phyloP scores from a whole-genome alignment of 352 stramenopile species.

The Vaucheria bursata region DNA sequence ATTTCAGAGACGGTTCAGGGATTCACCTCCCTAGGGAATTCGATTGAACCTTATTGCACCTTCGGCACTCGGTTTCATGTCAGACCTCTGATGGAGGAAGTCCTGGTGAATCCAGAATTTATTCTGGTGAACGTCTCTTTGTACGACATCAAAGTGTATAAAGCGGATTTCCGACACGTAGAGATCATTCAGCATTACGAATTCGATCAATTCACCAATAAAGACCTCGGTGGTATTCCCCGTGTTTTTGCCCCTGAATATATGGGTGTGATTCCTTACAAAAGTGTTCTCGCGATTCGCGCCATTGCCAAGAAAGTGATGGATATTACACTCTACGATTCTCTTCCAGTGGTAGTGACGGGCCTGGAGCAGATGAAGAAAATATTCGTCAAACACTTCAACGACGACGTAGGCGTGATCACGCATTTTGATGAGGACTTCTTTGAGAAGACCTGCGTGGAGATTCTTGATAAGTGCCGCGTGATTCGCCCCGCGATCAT shows the following conservation, averaged over 20 bases:
- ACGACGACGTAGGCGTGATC: background rate
- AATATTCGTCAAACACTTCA: background rate
- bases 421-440: background rate
- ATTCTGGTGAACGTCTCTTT: background rate
- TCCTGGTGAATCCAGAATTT: slow-evolving; percentile 1
- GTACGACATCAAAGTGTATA: background rate
- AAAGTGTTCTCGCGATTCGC: background rate
- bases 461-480: background rate
- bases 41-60: background rate
- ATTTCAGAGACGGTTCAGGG: background rate
- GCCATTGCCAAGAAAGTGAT: background rate
- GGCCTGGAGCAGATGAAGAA: background rate
- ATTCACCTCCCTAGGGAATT: background rate
- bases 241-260: background rate
- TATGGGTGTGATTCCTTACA: background rate
- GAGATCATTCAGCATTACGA: slow-evolving; percentile 1
- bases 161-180: background rate
- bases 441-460: background rate
- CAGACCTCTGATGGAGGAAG: background rate
- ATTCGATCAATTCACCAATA: background rate
- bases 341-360: background rate
- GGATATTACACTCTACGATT: background rate
- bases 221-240: background rate
- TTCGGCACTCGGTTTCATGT: background rate
- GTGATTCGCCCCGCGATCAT: background rate